Evolutionary conservation across 2,329 filamentous ascomycete genomes (phyloP).

Genomic region (Tolypocladium cylindrosporum): DNA sequence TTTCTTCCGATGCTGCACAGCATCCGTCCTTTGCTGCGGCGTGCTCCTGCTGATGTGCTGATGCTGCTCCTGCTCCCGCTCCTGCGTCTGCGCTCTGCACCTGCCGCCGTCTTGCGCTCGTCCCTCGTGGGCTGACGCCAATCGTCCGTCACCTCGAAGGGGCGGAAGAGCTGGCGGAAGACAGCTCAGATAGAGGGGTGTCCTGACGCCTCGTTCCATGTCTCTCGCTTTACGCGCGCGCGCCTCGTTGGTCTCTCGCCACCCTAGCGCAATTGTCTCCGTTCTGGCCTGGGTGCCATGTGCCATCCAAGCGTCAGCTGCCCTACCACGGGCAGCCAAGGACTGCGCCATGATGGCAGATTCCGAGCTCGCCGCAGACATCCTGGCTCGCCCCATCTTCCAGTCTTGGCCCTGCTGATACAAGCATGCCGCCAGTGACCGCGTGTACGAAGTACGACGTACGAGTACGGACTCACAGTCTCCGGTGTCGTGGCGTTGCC

Average conservation of each 20-base stretch:
- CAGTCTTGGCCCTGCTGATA: background rate
- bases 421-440: background rate
- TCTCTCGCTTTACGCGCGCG: background rate
- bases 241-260: background rate
- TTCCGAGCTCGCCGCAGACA: conserved; percentile 2
- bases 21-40: background rate
- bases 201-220: conserved; percentile 1
- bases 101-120: background rate
- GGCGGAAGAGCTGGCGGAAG: background rate
- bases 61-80: background rate
- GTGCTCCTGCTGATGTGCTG: background rate
- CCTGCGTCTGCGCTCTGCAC: background rate
- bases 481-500: no score
- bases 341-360: background rate
- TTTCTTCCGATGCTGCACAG: background rate
- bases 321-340: background rate
- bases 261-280: background rate
- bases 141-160: background rate
- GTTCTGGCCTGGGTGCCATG: conserved; percentile 1
- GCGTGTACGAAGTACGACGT: no score
- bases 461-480: no score
- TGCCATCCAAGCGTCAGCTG: background rate
- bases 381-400: background rate
- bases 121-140: background rate
- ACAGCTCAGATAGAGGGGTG: background rate